Evolutionary conservation across 179 eudicot species (phyloP).

Genomic region (Vitellaria paradoxa): DNA sequence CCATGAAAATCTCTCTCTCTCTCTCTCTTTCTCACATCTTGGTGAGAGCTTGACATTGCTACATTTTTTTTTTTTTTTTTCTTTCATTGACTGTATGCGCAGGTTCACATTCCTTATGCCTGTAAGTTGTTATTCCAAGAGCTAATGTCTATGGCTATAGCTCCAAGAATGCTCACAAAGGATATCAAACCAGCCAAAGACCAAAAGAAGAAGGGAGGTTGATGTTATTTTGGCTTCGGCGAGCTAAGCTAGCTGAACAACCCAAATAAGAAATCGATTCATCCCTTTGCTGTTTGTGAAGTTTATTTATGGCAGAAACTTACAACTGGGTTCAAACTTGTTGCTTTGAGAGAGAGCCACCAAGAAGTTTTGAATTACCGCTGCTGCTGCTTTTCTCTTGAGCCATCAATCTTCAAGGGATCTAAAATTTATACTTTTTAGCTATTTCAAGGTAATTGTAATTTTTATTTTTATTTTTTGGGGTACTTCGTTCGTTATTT

Average conservation of each 20-base stretch:
- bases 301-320: background rate
- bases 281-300: no score
- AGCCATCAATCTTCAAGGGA: background rate
- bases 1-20: background rate
- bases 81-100: conserved; percentile 8
- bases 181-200: conserved; percentile 66
- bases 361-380: conserved; percentile 3
- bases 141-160: conserved; percentile 98
- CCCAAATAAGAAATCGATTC: no score
- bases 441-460: background rate
- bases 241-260: background rate
- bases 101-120: conserved; percentile 96
- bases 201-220: conserved; percentile 65
- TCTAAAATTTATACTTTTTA: background rate
- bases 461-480: background rate
- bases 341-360: background rate
- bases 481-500: no score
- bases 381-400: background rate
- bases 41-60: background rate
- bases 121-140: conserved; percentile 97
- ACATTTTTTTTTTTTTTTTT: background rate
- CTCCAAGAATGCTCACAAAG: conserved; percentile 93
- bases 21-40: background rate
- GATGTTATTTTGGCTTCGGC: background rate
- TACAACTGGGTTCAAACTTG: background rate